Evolutionary conservation across 148 eudicot genomes (phyloP), one percentile per base, ranked within the genome.

Genomic region (Camellia sinensis): DNA sequence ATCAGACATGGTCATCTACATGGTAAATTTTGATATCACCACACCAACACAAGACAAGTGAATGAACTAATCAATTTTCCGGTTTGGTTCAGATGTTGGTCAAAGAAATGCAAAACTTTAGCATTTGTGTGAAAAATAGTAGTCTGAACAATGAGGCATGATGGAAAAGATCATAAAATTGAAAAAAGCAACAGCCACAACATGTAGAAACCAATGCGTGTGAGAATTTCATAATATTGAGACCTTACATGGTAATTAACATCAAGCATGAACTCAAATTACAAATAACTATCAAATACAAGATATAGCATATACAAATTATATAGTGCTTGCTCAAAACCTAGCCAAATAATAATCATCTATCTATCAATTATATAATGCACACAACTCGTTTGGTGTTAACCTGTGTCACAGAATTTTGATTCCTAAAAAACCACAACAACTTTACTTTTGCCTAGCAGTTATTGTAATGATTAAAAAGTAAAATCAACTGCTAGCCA

Each of bases 181-280:
- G 22, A 41, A 41, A 21, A 10, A 13, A 44, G 3, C 17, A 68
- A 62, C 10, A 7, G 18, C 4, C 0, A 18, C n/a, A 46, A 68
- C 15, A 1, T 1, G n/a, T 13, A 62, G 50, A 43, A 40, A 50
- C 37, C 62, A 61, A 65, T 29, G 68, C 37, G 37, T 29, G 37
- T 29, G 37, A 29, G 43, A 65, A 65, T 3, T 5, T 21, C 43
- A 7, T 65, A 65, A 17, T 11, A 17, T 41, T 67, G 18, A 4
- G 71, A 67, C 9, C 17, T 67, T 67, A 21, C 9, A 2, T 22
- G 11, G 41, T 22, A 80, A 68, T 80, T 80, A 40, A 82, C 73
- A 5, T 83, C 85, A 10, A 67, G 37, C 80, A 77, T 82, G 80
- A 80, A 81, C n/a, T 12, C 5, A 54, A 54, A 8, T 7, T 9